These are phyloP conservation scores for Periconia sp. DNA, from an alignment of 2,329 filamentous ascomycete species.

Conservation along the genomic window DNA sequence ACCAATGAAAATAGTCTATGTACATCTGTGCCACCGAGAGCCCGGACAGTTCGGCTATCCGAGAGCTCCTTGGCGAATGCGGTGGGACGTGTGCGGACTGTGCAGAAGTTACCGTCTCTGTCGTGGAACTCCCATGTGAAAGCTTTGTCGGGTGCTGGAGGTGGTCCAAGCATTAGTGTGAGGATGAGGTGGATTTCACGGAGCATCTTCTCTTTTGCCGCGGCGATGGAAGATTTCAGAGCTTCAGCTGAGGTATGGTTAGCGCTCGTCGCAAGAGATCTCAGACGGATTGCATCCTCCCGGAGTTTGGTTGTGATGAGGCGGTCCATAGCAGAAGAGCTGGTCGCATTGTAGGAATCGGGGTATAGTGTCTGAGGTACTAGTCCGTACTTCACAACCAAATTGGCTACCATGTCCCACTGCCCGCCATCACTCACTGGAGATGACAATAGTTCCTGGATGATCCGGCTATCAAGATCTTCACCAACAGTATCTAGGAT, in stretches of 20 bases:
- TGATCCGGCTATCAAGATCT: conserved; percentile 73
- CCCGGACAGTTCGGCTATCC: conserved; percentile 61
- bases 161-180: conserved; percentile 82
- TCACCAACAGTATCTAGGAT: conserved; percentile 75
- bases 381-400: conserved; percentile 87
- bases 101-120: conserved; percentile 67
- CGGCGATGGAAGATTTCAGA: conserved; percentile 50
- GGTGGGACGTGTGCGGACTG: conserved; percentile 69
- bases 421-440: conserved; percentile 84
- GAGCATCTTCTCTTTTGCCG: conserved; percentile 75
- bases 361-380: conserved; percentile 83
- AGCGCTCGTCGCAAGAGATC: conserved; percentile 58
- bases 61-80: conserved; percentile 75
- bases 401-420: conserved; percentile 90
- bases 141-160: conserved; percentile 69
- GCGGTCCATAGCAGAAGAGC: conserved; percentile 71
- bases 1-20: conserved; percentile 79
- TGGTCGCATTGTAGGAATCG: conserved; percentile 79
- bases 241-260: conserved; percentile 44
- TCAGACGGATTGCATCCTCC: conserved; percentile 78
- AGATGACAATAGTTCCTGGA: conserved; percentile 71
- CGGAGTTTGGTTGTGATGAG: conserved; percentile 84
- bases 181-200: conserved; percentile 80
- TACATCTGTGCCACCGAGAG: conserved; percentile 66
- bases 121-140: conserved; percentile 85